phyloP scores from a whole-genome alignment of 805 yeast species.

The Yarrowia hollandica region DNA sequence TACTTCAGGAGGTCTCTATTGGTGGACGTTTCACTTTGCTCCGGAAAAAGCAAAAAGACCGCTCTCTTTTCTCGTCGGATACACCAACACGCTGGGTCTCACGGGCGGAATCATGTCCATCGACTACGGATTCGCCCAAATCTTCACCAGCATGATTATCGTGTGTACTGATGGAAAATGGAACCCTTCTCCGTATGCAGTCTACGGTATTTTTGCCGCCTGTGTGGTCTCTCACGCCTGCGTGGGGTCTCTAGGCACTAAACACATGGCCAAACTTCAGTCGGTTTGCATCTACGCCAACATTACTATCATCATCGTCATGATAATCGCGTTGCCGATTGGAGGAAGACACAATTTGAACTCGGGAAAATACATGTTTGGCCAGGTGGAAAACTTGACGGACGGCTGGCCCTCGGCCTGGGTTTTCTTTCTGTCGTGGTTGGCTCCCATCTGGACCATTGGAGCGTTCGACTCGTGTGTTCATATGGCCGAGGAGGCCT shows the following conservation, averaged over 20 bases:
- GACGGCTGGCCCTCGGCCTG: neutral
- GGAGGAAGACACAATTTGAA: neutral
- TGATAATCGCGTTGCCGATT: neutral
- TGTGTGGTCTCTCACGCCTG: neutral
- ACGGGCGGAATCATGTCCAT: conserved; percentile 67
- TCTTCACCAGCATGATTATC: conserved; percentile 39
- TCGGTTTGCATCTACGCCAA: neutral
- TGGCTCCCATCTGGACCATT: conserved; percentile 9
- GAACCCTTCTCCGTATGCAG: neutral
- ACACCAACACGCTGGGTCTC: conserved; percentile 58
- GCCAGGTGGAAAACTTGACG: neutral
- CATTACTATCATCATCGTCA: neutral
- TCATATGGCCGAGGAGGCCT: neutral
- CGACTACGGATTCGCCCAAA: conserved; percentile 68
- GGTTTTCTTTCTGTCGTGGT: neutral
- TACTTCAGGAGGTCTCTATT: neutral
- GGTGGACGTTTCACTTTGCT: conserved; percentile 1
- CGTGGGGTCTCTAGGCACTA: neutral
- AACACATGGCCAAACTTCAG: conserved; percentile 1
- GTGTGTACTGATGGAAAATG: neutral
- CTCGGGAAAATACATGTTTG: neutral
- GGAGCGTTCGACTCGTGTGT: conserved; percentile 3
- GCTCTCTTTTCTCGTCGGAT: neutral
- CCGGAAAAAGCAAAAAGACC: neutral
- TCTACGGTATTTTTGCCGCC: neutral